Conservation (phyloP, 495 filamentous ascomycete genomes). For the Entonaema liquescens region DNA sequence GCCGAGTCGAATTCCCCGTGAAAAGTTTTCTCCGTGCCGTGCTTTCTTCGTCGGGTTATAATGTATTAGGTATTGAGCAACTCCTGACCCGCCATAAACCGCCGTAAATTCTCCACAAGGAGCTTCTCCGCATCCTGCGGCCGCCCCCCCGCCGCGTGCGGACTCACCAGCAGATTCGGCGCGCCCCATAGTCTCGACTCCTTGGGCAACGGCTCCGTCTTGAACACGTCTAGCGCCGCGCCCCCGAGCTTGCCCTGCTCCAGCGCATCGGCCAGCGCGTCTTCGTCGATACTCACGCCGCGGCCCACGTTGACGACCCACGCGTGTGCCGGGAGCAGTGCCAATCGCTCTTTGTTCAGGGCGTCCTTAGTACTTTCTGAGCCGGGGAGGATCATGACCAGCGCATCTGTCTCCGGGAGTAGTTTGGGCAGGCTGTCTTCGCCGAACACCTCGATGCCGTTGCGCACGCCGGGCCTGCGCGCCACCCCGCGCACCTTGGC, state of each 20-base stretch:
- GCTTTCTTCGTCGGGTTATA: too few relatives aligned
- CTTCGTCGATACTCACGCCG: constrained; percentile 82
- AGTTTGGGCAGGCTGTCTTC: constrained; percentile 63
- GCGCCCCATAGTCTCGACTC: constrained; percentile 50
- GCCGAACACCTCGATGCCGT: constrained; percentile 60
- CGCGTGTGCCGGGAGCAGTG: constrained; percentile 77
- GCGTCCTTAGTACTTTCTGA: constrained; percentile 74
- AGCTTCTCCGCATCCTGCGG: constrained; percentile 63
- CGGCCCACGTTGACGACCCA: constrained; percentile 86
- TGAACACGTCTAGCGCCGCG: constrained; percentile 81
- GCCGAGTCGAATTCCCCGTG: too few relatives aligned
- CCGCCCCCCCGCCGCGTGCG: constrained; percentile 60
- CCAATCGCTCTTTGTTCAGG: constrained; percentile 70
- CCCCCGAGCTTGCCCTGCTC: constrained; percentile 72
- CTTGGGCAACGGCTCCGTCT: constrained; percentile 70
- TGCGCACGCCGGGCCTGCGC: constrained; percentile 65
- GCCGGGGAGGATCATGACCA: constrained; percentile 78
- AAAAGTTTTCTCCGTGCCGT: too few relatives aligned
- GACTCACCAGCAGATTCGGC: constrained; percentile 53
- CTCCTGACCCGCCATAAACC: constrained; percentile 61
- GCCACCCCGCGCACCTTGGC: constrained; percentile 58
- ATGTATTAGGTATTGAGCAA: too few relatives aligned
- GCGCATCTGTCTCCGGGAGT: constrained; percentile 71
- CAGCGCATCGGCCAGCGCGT: constrained; percentile 75
- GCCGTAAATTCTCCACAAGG: constrained; percentile 62